phyloP scores from a whole-genome alignment of 495 filamentous ascomycete genomes.

The Cercophora samala region DNA sequence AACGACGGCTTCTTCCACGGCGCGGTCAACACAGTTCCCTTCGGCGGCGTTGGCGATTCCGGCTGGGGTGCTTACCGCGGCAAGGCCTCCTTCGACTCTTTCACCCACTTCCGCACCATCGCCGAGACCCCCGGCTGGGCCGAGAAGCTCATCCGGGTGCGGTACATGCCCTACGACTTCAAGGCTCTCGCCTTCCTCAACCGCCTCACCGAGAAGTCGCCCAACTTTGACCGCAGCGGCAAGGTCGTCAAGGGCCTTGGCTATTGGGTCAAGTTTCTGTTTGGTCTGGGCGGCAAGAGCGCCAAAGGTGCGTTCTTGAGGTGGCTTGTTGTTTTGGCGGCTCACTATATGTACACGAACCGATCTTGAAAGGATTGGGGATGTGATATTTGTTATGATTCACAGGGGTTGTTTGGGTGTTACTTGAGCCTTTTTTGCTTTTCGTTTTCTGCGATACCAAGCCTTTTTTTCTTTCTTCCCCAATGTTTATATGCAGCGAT shows the following conservation, averaged over 20 bases:
- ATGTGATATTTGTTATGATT: background rate
- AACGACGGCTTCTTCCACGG: constrained; percentile 85
- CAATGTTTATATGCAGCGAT: background rate
- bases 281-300: constrained; percentile 45
- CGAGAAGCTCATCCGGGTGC: constrained; percentile 66
- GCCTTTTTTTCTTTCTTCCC: constrained; percentile 13
- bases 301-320: constrained; percentile 48
- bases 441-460: background rate
- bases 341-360: constrained; percentile 18
- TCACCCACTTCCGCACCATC: constrained; percentile 74
- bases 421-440: background rate
- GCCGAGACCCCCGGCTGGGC: constrained; percentile 77
- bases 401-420: background rate
- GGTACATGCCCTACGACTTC: constrained; percentile 73
- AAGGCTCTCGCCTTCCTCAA: constrained; percentile 54
- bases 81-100: constrained; percentile 76
- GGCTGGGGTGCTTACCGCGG: constrained; percentile 84
- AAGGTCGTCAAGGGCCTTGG: constrained; percentile 47
- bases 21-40: constrained; percentile 69
- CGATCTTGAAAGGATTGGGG: background rate
- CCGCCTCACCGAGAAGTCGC: constrained; percentile 55
- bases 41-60: constrained; percentile 87
- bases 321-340: constrained; percentile 43
- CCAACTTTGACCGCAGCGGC: constrained; percentile 83
- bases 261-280: constrained; percentile 47